Evolutionary conservation across 2,329 filamentous ascomycete species (phyloP), one percentile per base, ranked within the genome.

Genomic region (Colletotrichum cereale): DNA sequence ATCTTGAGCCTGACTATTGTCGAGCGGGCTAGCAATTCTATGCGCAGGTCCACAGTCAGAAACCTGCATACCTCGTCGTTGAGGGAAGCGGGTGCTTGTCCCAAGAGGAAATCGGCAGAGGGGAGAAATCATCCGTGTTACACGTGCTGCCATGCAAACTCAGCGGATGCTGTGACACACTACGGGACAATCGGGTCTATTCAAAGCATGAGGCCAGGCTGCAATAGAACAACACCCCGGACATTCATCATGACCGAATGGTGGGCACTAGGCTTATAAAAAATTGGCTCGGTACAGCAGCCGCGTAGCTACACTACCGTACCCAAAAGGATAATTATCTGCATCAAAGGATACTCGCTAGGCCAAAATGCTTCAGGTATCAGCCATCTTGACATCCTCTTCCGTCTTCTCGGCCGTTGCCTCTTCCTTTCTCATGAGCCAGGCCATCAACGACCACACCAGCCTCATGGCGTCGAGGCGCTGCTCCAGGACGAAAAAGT

Each of bases 391-490:
- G 62, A 77, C 73, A 48, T 79, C 73, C 42, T 31, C 73, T 10
- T 66, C 73, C 12, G 14, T 31, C 26, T 74, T 73, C 29, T 77
- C 75, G 26, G 74, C 71, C 40, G 73, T 74, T 10, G 79, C 79
- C 44, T 76, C 76, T 34, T 58, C 42, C 74, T 80, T 84, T 73
- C 87, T 83, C 89, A 91, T 91, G 76, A 88, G 79, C 77, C 86
- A 91, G 2, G 84, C 84, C 86, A 90, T 89, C 77, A 91, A 81
- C 5, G 83, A 84, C 89, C 90, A 92, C 1, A 90, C 74, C 12
- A 87, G 73, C 73, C 83, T 80, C 86, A 91, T 86, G 3, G 88
- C 89, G 74, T 85, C 84, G 34, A 91, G 76, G 56, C 90, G 80
- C 66, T 91, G 86, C 29, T 87, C 82, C 0, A 79, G 76, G 58